Percentiles rank a stretch among this genome's conserved stretches.
These are phyloP conservation scores for Rhodomyrtus psidioides DNA, from an alignment of 441 rosid genomes.

Conservation along the genomic window DNA sequence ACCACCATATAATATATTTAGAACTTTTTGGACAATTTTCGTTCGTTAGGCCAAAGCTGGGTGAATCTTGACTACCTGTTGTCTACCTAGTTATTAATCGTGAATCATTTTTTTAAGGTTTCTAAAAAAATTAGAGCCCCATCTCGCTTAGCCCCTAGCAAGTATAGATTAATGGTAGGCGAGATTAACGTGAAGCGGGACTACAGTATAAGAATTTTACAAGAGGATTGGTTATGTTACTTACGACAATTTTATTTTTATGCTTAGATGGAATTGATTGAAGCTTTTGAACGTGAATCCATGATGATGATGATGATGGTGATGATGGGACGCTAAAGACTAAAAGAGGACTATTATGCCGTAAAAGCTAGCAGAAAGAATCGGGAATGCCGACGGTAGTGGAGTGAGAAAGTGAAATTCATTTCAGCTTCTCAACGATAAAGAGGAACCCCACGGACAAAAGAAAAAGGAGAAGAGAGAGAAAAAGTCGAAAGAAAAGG, in stretches of 20 bases:
- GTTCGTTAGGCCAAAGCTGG: background rate
- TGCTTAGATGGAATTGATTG: background rate
- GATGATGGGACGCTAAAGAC: background rate
- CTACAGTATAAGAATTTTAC: background rate
- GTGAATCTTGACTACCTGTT: background rate
- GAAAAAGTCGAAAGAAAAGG: background rate
- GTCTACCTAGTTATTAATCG: background rate
- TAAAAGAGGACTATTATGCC: background rate
- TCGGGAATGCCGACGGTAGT: background rate
- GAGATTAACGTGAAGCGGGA: background rate
- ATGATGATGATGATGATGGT: background rate
- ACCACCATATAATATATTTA: too few relatives aligned
- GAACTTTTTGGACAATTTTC: too few relatives aligned
- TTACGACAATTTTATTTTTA: background rate
- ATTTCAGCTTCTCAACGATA: background rate
- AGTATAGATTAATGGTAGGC: background rate
- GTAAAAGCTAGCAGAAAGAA: background rate
- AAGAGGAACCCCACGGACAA: too few relatives aligned
- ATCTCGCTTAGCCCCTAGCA: background rate
- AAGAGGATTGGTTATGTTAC: background rate
- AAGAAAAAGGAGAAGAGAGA: background rate
- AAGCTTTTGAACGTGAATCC: background rate
- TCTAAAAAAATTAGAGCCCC: background rate
- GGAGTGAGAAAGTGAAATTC: too few relatives aligned
- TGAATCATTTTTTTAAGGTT: background rate